These are phyloP conservation scores for Rhizopus arrhizus DNA, from an alignment of 371 early-diverging fungal species.

Conservation along the genomic window DNA sequence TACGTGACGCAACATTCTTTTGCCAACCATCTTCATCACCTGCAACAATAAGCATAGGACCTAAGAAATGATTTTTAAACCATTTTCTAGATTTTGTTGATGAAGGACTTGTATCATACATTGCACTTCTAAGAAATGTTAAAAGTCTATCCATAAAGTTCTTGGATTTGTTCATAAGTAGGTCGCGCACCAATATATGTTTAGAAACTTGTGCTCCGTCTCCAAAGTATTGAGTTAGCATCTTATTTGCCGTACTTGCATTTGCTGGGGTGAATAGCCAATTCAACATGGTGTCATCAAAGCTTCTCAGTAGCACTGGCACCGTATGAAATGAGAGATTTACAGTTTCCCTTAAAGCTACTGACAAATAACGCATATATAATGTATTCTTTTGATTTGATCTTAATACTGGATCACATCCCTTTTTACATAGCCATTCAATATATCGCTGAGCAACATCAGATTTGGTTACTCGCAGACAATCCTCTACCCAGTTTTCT, in stretches of 20 bases:
- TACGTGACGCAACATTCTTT: constrained; percentile 28
- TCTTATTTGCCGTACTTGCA: neutral
- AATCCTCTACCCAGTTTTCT: constrained; percentile 27
- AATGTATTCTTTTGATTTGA: neutral
- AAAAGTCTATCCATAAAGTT: constrained; percentile 28
- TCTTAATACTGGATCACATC: neutral
- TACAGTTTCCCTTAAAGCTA: neutral
- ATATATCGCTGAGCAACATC: constrained; percentile 30
- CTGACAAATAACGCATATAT: neutral
- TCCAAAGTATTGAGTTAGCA: constrained; percentile 34
- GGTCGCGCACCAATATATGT: constrained; percentile 17
- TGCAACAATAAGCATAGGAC: constrained; percentile 25
- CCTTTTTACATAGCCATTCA: constrained; percentile 22
- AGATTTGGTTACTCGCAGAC: constrained; percentile 21
- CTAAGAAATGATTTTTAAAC: constrained; percentile 42
- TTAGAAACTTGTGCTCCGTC: constrained; percentile 33
- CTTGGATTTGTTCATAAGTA: constrained; percentile 30
- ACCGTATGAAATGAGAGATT: constrained; percentile 22
- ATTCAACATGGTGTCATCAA: constrained; percentile 10
- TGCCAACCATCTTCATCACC: constrained; percentile 13
- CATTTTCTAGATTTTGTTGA: constrained; percentile 27
- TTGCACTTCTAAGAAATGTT: constrained; percentile 18
- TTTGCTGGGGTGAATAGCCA: constrained; percentile 20
- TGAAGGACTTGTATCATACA: constrained; percentile 15
- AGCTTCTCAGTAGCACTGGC: constrained; percentile 21